phyloP scores from a whole-genome alignment of 495 filamentous ascomycete genomes.

The Niebla homalea region DNA sequence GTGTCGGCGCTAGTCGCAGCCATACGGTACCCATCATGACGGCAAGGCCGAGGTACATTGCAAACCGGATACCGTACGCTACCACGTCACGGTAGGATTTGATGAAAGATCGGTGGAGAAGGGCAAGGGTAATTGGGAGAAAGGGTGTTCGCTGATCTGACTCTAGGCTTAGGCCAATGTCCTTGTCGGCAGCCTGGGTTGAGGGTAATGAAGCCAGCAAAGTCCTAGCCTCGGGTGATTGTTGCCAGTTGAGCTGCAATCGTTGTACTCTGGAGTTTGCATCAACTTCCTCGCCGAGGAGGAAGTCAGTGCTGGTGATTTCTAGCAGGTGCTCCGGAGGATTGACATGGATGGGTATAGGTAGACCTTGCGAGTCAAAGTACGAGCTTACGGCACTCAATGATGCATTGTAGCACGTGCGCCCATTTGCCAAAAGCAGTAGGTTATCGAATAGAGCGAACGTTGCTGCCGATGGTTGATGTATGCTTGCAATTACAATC shows the following conservation, averaged over 20 bases:
- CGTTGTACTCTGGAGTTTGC: conserved; percentile 15
- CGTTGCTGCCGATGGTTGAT: conserved; percentile 65
- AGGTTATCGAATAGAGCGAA: conserved; percentile 72
- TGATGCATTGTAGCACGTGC: conserved; percentile 55
- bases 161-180: too few relatives aligned
- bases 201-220: not conserved
- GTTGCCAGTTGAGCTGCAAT: conserved; percentile 4
- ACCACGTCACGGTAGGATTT: conserved; percentile 73
- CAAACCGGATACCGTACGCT: conserved; percentile 66
- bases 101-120: conserved; percentile 61
- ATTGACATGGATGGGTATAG: conserved; percentile 54
- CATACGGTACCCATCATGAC: conserved; percentile 85
- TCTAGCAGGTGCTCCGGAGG: conserved; percentile 70
- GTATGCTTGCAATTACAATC: conserved; percentile 64
- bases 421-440: conserved; percentile 55
- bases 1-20: conserved; percentile 50
- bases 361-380: conserved; percentile 43
- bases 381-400: conserved; percentile 37
- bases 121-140: conserved; percentile 28
- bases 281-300: conserved; percentile 24
- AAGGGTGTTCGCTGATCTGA: not conserved
- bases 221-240: not conserved
- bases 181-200: too few relatives aligned
- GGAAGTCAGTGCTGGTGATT: conserved; percentile 62
- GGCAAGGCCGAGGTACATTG: conserved; percentile 70